Evolutionary conservation across 2,329 filamentous ascomycete species (phyloP).

Genomic region (Coniochaeta ligniaria): DNA sequence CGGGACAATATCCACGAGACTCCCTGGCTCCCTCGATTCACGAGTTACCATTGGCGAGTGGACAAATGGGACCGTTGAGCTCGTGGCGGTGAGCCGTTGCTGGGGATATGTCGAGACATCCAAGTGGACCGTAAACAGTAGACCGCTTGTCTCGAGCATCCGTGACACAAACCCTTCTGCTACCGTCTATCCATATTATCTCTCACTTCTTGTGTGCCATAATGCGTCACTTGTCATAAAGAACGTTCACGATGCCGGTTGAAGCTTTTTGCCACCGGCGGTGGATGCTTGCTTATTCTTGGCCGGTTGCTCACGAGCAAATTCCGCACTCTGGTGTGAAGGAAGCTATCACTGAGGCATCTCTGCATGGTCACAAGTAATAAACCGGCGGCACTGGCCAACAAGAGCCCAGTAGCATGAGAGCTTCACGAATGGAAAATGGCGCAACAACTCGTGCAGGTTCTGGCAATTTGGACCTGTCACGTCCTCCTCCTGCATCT

Average conservation of each 20-base stretch:
- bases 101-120: not conserved
- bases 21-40: not conserved
- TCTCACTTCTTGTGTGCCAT: not conserved
- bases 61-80: not conserved
- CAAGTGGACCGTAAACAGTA: not conserved
- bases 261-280: not conserved
- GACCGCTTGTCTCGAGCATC: not conserved
- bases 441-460: not conserved
- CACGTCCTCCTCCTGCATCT: not conserved
- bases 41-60: not conserved
- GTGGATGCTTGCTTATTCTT: not conserved
- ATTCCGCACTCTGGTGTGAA: not conserved
- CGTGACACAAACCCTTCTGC: not conserved
- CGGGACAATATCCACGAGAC: not conserved
- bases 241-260: not conserved
- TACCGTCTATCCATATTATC: not conserved
- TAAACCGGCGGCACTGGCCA: not conserved
- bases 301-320: not conserved
- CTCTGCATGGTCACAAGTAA: not conserved
- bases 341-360: not conserved
- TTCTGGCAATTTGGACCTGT: not conserved
- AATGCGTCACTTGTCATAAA: not conserved
- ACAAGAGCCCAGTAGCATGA: not conserved
- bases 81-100: not conserved
- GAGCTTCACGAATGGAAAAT: not conserved